A percentile compares a stretch with the other conserved stretches of the same genome.
phyloP scores from a whole-genome alignment of 805 yeast genomes.

The Komagataella pseudopastoris region DNA sequence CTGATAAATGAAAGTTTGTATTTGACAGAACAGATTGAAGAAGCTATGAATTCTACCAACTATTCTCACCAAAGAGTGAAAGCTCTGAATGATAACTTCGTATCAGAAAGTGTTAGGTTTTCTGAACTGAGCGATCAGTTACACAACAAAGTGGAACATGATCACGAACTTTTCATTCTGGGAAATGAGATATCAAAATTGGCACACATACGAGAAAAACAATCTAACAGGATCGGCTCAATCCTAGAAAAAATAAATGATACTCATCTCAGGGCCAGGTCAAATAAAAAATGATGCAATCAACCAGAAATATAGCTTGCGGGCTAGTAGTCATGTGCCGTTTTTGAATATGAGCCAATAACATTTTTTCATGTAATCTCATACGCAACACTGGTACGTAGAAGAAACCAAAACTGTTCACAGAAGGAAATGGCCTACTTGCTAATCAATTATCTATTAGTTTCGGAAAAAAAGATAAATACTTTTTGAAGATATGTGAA shows the following conservation, averaged over 20 bases:
- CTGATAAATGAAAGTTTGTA: not conserved
- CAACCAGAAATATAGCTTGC: not conserved
- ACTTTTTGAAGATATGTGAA: no score
- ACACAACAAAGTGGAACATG: not conserved
- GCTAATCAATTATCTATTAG: no score
- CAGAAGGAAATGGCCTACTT: no score
- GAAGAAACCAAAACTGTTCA: no score
- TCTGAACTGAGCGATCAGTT: not conserved
- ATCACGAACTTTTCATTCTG: not conserved
- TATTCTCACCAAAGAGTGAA: not conserved
- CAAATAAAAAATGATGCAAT: not conserved
- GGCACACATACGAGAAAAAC: not conserved
- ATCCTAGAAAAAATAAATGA: not conserved
- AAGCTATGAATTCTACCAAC: not conserved
- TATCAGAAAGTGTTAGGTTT: not conserved
- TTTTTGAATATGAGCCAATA: not conserved
- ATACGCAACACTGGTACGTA: not conserved
- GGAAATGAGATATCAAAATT: not conserved
- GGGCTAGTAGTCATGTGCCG: not conserved
- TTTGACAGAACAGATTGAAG: not conserved
- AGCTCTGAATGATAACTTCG: not conserved
- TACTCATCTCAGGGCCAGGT: not conserved
- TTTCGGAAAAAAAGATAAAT: no score
- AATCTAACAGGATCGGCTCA: not conserved
- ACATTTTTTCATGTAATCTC: not conserved